Evolutionary conservation across 768 basidiomycete genomes (phyloP).

Genomic region (Vararia minispora): DNA sequence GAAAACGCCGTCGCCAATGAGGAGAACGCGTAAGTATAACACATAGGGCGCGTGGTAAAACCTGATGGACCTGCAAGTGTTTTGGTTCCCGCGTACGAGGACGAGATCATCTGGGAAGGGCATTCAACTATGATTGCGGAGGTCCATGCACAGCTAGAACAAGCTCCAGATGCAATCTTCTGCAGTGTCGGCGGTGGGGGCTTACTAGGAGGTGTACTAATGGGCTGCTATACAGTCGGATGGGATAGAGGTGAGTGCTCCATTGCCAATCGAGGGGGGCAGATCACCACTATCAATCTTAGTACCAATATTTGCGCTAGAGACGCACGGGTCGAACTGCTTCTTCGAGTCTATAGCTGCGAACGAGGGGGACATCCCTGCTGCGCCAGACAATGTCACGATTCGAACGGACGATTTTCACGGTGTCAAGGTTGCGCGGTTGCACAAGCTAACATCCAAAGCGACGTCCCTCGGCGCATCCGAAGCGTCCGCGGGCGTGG

Average conservation of each 20-base stretch:
- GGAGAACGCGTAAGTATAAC: conserved; percentile 37
- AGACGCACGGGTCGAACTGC: conserved; percentile 60
- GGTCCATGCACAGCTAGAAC: conserved; percentile 40
- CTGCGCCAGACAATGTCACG: conserved; percentile 30
- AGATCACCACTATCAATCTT: conserved; percentile 4
- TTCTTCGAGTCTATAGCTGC: conserved; percentile 63
- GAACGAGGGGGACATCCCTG: conserved; percentile 30
- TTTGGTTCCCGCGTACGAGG: conserved; percentile 62
- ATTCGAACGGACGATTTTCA: conserved; percentile 29
- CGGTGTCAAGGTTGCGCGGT: conserved; percentile 44
- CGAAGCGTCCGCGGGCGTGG: conserved; percentile 45
- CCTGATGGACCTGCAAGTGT: conserved; percentile 29
- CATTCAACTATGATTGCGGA: conserved; percentile 67
- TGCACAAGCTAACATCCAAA: conserved; percentile 44
- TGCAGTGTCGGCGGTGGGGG: conserved; percentile 75
- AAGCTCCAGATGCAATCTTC: conserved; percentile 67
- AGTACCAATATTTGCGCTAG: conserved; percentile 61
- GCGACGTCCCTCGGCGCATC: conserved; percentile 70
- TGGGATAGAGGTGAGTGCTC: conserved; percentile 53
- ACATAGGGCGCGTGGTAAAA: neutral
- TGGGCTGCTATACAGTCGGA: conserved; percentile 48
- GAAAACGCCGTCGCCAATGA: conserved; percentile 31
- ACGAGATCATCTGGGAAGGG: conserved; percentile 62
- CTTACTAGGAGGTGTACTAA: conserved; percentile 55
- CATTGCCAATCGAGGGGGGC: neutral